Evolutionary conservation across 2,329 filamentous ascomycete species (phyloP), one percentile per base, ranked within the genome.

Genomic region (Fusarium beomiforme): DNA sequence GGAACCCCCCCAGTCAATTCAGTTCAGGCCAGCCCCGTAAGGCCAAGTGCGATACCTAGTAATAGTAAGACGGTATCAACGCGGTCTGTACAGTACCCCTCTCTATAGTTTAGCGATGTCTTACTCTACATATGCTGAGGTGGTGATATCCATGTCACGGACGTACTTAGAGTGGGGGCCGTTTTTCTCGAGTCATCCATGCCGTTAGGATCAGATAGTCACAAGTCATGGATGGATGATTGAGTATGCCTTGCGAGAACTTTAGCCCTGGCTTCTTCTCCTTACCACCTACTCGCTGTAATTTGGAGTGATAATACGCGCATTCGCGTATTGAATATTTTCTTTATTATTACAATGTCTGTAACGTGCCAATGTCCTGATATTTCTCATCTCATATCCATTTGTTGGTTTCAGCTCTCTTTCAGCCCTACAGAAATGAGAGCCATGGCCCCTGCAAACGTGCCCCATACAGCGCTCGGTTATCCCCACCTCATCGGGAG

Each of bases 391-490:
- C 33, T 29, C 29, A 14, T 36, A 34, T n/a, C n/a, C 19, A 47
- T 42, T 53, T 42, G 36, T 26, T 46, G 21, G 39, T 42, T 44
- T 43, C 59, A 57, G 23, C n/a, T 42, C 59, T 42, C 21, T 44
- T 49, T 64, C 63, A 66, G 63, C 63, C 63, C 64, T 66, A 66
- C 46, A 47, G 43, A 57, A 26, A 65, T 65, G 39, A 56, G 44
- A 36, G 46, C 23, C 44, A 23, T 13, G 24, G 23, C 39, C 42
- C 64, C 23, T 29, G 59, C 34, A 58, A 39, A 24, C 14, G n/a
- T 31, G 41, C 61, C 54, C 60, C 53, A 49, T 44, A 59, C n/a
- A 58, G 50, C 64, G 26, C 57, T 41, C 42, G 33, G 14, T 33
- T 14, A 9, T 37, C 63, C 39, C 55, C 63, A 67, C 55, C 41